A percentile compares a stretch with the other conserved stretches of the same genome.
Conservation (phyloP, 2,329 filamentous ascomycete genomes). For the Dactylellina sp. region DNA sequence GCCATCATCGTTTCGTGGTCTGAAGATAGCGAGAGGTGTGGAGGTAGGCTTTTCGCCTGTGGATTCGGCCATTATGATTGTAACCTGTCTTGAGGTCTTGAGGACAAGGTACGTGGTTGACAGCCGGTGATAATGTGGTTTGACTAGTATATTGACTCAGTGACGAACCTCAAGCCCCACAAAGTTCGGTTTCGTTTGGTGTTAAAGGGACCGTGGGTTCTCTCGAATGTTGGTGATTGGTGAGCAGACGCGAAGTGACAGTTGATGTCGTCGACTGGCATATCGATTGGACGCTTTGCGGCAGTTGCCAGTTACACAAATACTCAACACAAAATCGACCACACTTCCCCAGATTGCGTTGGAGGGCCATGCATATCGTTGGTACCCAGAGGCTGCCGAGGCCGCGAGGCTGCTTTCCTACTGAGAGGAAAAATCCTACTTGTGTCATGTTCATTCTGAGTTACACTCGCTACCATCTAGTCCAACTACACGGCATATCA, state of each 20-base stretch:
- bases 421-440: no score
- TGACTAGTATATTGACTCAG: no score
- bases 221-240: constrained; percentile 7
- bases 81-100: neutral
- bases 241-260: neutral
- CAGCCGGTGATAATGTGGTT: no score
- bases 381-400: no score
- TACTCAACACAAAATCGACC: constrained; percentile 36
- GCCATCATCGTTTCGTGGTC: constrained; percentile 24
- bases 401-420: no score
- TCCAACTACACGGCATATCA: neutral
- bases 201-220: neutral
- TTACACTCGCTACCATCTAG: neutral
- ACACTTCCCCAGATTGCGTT: constrained; percentile 30
- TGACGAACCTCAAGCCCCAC: no score
- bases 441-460: neutral
- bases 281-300: constrained; percentile 12
- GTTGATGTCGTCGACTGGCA: no score
- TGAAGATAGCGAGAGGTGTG: constrained; percentile 49
- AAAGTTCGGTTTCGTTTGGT: constrained; percentile 1
- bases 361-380: neutral
- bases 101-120: no score
- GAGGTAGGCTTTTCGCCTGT: constrained; percentile 11
- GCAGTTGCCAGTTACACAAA: constrained; percentile 49
- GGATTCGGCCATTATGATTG: constrained; percentile 39